Percentiles rank a stretch among this genome's conserved stretches.
These are phyloP conservation scores for Fistulifera pelliculosa DNA, from an alignment of 108 stramenopile species.

Conservation along the genomic window DNA sequence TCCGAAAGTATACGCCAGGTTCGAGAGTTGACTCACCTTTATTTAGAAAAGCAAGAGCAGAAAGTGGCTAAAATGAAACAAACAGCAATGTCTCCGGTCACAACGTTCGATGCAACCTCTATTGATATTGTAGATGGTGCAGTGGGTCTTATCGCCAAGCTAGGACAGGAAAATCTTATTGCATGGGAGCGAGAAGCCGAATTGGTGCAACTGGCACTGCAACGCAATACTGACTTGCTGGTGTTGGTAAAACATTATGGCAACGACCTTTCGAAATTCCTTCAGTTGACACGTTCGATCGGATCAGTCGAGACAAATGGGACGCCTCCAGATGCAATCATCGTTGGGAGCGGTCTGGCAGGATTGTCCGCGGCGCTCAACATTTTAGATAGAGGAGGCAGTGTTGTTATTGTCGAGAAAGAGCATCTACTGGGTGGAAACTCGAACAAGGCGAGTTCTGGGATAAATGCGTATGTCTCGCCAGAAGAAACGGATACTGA, in stretches of 20 bases:
- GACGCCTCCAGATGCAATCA: constrained; percentile 71
- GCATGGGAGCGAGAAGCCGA: constrained; percentile 48
- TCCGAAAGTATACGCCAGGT: constrained; percentile 70
- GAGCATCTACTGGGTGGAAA: constrained; percentile 85
- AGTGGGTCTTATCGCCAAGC: constrained; percentile 49
- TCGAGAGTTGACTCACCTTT: constrained; percentile 62
- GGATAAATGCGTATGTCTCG: constrained; percentile 79
- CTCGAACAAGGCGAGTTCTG: constrained; percentile 89
- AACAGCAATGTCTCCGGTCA: neutral
- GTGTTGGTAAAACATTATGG: constrained; percentile 69
- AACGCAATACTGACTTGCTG: constrained; percentile 59
- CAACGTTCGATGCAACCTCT: neutral
- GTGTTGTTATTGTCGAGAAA: constrained; percentile 81
- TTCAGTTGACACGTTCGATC: neutral
- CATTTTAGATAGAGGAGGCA: constrained; percentile 79
- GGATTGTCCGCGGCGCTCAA: constrained; percentile 80
- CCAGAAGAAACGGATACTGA: constrained; percentile 33
- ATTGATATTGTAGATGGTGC: constrained; percentile 44
- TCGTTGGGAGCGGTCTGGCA: constrained; percentile 86
- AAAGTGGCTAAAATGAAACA: neutral
- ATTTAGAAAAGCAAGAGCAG: constrained; percentile 43
- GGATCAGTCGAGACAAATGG: neutral
- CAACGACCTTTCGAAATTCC: constrained; percentile 15
- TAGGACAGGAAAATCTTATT: constrained; percentile 49
- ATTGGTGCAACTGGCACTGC: constrained; percentile 53